A percentile compares a stretch with the other conserved stretches of the same genome.
Evolutionary conservation across 2,329 filamentous ascomycete species (phyloP).

Genomic region (Cryphonectria radicalis): DNA sequence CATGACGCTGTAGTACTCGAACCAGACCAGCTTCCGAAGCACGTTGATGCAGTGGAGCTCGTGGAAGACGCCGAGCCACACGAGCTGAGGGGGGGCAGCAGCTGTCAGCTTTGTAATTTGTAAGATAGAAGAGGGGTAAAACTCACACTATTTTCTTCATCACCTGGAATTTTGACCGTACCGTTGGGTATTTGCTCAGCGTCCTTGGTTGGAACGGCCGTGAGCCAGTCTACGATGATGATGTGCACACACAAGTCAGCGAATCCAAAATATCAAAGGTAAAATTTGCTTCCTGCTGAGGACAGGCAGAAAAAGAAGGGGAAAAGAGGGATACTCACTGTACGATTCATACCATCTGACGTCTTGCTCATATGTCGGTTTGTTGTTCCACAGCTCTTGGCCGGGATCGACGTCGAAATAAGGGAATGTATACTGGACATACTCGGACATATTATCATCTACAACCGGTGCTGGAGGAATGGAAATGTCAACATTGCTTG

Average conservation of each 20-base stretch:
- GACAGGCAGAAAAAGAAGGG: too few species aligned
- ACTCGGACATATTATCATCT: constrained; percentile 10
- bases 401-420: constrained; percentile 19
- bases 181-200: constrained; percentile 15
- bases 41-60: constrained; percentile 22
- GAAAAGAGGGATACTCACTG: constrained; percentile 1
- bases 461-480: constrained; percentile 7
- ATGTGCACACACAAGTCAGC: background rate
- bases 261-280: background rate
- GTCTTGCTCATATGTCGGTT: constrained; percentile 17
- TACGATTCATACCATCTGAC: constrained; percentile 21
- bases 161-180: constrained; percentile 17
- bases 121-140: background rate
- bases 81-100: background rate
- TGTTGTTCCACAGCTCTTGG: constrained; percentile 22
- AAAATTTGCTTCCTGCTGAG: background rate
- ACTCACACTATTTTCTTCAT: constrained; percentile 15
- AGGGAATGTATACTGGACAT: constrained; percentile 21
- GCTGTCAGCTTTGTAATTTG: background rate
- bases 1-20: constrained; percentile 23
- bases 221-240: constrained; percentile 14
- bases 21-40: constrained; percentile 22
- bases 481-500: background rate
- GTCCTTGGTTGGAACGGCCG: constrained; percentile 9
- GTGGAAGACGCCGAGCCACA: constrained; percentile 24